A percentile compares a stretch with the other conserved stretches of the same genome.
Conservation (phyloP, 192 early-diverging fungal genomes). For the Geosiphon pyriformis region DNA sequence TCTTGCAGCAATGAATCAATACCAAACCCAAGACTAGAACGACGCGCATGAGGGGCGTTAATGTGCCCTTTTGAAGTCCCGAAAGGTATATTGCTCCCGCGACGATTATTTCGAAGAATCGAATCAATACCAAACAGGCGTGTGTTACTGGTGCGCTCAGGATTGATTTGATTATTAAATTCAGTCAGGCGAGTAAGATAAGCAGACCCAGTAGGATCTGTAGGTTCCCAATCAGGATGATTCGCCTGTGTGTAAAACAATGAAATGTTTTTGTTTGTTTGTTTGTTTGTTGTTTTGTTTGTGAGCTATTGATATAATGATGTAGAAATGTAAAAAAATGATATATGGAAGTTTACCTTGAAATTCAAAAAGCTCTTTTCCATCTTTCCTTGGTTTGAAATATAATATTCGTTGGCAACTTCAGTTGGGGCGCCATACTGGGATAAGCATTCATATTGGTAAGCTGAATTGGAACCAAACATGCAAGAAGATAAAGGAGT, state of each 20-base stretch:
- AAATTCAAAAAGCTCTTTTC: slow-evolving; percentile 96
- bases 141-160: not conserved
- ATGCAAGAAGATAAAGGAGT: not conserved
- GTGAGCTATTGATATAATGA: too few relatives aligned
- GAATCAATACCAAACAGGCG: slow-evolving; percentile 4
- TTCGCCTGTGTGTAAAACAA: slow-evolving; percentile 49
- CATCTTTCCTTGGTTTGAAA: slow-evolving; percentile 94
- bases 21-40: not conserved
- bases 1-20: not conserved
- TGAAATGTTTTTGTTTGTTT: too few relatives aligned
- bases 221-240: slow-evolving; percentile 92
- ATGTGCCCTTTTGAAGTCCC: slow-evolving; percentile 4
- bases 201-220: slow-evolving; percentile 68
- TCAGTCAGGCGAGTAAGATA: slow-evolving; percentile 66
- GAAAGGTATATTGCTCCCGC: slow-evolving; percentile 18
- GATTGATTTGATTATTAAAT: slow-evolving; percentile 28
- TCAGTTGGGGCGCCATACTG: slow-evolving; percentile 71
- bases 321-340: too few relatives aligned
- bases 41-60: not conserved
- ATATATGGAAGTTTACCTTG: slow-evolving; percentile 66
- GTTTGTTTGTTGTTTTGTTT: too few relatives aligned
- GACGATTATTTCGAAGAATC: slow-evolving; percentile 14
- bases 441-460: slow-evolving; percentile 4
- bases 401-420: slow-evolving; percentile 49
- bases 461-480: not conserved